Conservation (phyloP, 164 flowering plant species). For the Vitis amurensis region DNA sequence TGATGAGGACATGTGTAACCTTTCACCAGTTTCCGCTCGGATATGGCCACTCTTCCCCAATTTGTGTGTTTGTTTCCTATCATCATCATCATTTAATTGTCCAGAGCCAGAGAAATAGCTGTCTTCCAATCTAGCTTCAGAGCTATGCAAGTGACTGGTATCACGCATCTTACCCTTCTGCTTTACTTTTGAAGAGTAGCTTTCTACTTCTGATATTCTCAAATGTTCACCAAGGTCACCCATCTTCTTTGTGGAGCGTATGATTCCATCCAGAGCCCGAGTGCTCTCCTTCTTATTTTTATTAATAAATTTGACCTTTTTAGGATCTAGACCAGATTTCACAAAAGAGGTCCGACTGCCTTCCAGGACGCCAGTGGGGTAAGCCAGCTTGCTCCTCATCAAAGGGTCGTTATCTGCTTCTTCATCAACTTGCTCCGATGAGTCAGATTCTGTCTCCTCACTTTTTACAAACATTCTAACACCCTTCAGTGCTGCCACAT, state of each 20-base stretch:
- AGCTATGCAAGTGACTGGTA: conserved; percentile 21
- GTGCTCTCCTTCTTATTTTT: conserved; percentile 25
- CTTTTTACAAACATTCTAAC: conserved; percentile 22
- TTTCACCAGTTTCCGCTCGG: conserved; percentile 40
- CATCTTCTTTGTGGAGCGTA: conserved; percentile 26
- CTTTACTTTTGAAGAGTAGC: conserved; percentile 36
- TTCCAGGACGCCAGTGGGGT: conserved; percentile 36
- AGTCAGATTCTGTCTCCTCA: conserved; percentile 88
- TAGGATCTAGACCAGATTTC: conserved; percentile 32
- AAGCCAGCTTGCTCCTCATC: conserved; percentile 47
- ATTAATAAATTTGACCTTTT: conserved; percentile 29
- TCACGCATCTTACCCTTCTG: conserved; percentile 52
- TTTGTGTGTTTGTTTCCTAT: conserved; percentile 26
- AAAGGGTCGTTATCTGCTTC: conserved; percentile 52
- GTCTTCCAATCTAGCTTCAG: conserved; percentile 27
- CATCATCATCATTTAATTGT: conserved; percentile 28
- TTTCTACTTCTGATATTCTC: conserved; percentile 29
- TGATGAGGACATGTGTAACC: conserved; percentile 27
- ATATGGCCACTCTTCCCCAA: conserved; percentile 44
- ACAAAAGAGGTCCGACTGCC: conserved; percentile 25
- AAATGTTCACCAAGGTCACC: conserved; percentile 32
- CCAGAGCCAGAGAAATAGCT: conserved; percentile 26
- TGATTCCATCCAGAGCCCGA: conserved; percentile 30
- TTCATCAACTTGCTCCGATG: conserved; percentile 60
- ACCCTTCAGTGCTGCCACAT: conserved; percentile 27